Evolutionary conservation across 192 early-diverging fungal genomes (phyloP).

Genomic region (Linderina pennispora): DNA sequence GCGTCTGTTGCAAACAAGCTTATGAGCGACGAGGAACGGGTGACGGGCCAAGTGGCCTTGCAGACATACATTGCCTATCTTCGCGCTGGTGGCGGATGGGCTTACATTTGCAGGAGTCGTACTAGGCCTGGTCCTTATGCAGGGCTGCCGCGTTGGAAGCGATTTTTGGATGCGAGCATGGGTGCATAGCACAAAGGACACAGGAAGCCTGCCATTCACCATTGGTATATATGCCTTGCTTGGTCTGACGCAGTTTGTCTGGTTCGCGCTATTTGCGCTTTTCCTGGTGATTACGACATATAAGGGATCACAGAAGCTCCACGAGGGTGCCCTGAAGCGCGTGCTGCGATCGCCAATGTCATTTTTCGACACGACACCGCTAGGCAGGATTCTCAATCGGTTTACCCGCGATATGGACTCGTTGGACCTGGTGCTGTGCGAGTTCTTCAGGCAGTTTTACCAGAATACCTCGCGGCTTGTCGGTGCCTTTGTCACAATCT

Average conservation of each 20-base stretch:
- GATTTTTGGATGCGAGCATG: slow-evolving; percentile 65
- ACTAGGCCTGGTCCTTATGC: slow-evolving; percentile 17
- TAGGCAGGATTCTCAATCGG: slow-evolving; percentile 69
- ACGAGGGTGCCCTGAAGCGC: slow-evolving; percentile 68
- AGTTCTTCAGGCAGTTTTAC: slow-evolving; percentile 60
- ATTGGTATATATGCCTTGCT: slow-evolving; percentile 62
- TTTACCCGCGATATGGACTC: slow-evolving; percentile 63
- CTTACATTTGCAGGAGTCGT: slow-evolving; percentile 10
- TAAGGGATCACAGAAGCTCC: slow-evolving; percentile 55
- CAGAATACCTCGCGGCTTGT: slow-evolving; percentile 37
- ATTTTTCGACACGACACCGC: slow-evolving; percentile 73
- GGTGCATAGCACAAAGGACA: slow-evolving; percentile 36
- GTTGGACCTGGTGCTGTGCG: slow-evolving; percentile 55
- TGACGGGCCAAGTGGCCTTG: slow-evolving; percentile 59
- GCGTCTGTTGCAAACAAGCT: slow-evolving; percentile 39
- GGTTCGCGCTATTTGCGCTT: slow-evolving; percentile 24
- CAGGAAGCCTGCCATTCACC: slow-evolving; percentile 34
- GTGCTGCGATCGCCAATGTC: slow-evolving; percentile 59
- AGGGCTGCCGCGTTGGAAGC: slow-evolving; percentile 36
- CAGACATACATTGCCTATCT: slow-evolving; percentile 57
- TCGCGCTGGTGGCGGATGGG: slow-evolving; percentile 20
- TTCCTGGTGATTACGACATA: slow-evolving; percentile 12
- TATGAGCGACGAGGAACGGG: slow-evolving; percentile 80
- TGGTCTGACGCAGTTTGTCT: slow-evolving; percentile 55
- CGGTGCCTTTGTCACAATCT: slow-evolving; percentile 36